Evolutionary conservation across 306 rosid genomes (phyloP).

Genomic region (Corylus heterophylla): DNA sequence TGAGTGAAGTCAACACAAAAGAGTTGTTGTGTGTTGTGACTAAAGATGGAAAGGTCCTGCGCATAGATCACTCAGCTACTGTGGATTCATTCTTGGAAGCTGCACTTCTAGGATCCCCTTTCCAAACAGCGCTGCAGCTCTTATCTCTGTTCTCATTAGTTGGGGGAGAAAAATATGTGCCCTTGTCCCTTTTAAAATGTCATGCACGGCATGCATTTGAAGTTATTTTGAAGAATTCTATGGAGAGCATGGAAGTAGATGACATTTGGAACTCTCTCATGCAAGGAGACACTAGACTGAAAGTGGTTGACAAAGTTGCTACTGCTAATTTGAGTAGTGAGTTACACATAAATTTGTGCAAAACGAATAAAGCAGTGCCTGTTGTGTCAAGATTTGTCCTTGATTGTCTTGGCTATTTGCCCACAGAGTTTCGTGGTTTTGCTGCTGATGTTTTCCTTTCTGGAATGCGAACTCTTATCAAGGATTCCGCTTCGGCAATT

Average conservation of each 20-base stretch:
- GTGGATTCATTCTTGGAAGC: constrained; percentile 78
- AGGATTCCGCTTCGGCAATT: constrained; percentile 73
- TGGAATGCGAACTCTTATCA: constrained; percentile 73
- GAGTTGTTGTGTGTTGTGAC: constrained; percentile 79
- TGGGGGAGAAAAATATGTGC: constrained; percentile 77
- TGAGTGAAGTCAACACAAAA: constrained; percentile 61
- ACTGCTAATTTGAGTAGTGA: constrained; percentile 39
- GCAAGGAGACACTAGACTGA: constrained; percentile 40
- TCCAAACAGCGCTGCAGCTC: constrained; percentile 71
- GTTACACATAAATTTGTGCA: constrained; percentile 38
- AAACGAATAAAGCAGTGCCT: constrained; percentile 44
- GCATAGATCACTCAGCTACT: constrained; percentile 77
- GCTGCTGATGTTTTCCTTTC: constrained; percentile 72
- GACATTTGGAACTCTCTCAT: constrained; percentile 35
- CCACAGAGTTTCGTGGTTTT: constrained; percentile 67
- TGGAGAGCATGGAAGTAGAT: constrained; percentile 43
- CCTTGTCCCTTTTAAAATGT: constrained; percentile 72
- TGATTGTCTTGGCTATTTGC: constrained; percentile 71
- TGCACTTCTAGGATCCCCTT: constrained; percentile 75
- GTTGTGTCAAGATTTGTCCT: constrained; percentile 67
- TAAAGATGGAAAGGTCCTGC: constrained; percentile 71
- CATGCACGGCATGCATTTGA: constrained; percentile 72
- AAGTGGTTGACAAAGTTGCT: constrained; percentile 27
- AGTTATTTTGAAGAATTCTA: constrained; percentile 55
- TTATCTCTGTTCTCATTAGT: constrained; percentile 61